Percentiles rank a stretch among this genome's conserved stretches.
Conservation (phyloP, 768 basidiomycete species). For the Mycena epipterygia region DNA sequence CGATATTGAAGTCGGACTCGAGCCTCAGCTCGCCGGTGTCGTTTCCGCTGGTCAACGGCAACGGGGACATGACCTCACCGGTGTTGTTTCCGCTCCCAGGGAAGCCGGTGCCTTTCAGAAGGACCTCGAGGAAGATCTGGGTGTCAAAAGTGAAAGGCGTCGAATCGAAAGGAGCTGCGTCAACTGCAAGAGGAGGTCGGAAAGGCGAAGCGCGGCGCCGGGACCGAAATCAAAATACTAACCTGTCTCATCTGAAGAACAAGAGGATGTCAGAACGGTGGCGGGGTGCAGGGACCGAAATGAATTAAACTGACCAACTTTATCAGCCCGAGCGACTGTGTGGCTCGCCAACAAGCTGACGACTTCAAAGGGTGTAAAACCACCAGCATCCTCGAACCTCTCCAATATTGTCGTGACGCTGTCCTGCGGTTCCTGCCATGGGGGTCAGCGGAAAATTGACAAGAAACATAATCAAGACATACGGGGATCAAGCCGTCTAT, state of each 20-base stretch:
- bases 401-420: conserved; percentile 40
- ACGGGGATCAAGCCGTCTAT: conserved; percentile 38
- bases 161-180: conserved; percentile 53
- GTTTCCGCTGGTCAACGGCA: conserved; percentile 31
- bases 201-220: too few relatives aligned
- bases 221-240: too few relatives aligned
- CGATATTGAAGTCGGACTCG: conserved; percentile 50
- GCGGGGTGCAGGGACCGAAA: too few relatives aligned
- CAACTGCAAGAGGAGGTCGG: too few relatives aligned
- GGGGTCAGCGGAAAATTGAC: not conserved
- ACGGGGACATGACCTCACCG: conserved; percentile 52
- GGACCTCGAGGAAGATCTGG: conserved; percentile 54
- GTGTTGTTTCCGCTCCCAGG: conserved; percentile 37
- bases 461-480: not conserved
- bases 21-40: conserved; percentile 54
- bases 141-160: conserved; percentile 51
- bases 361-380: conserved; percentile 40
- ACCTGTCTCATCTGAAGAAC: too few relatives aligned
- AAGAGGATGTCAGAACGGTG: too few relatives aligned
- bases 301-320: conserved; percentile 44
- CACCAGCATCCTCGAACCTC: conserved; percentile 44
- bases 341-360: conserved; percentile 44
- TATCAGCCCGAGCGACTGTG: conserved; percentile 44
- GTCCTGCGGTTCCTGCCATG: conserved; percentile 31
- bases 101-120: conserved; percentile 39